These are phyloP conservation scores for Ogataea paradorogensis DNA, from an alignment of 805 yeast genomes.

Conservation along the genomic window DNA sequence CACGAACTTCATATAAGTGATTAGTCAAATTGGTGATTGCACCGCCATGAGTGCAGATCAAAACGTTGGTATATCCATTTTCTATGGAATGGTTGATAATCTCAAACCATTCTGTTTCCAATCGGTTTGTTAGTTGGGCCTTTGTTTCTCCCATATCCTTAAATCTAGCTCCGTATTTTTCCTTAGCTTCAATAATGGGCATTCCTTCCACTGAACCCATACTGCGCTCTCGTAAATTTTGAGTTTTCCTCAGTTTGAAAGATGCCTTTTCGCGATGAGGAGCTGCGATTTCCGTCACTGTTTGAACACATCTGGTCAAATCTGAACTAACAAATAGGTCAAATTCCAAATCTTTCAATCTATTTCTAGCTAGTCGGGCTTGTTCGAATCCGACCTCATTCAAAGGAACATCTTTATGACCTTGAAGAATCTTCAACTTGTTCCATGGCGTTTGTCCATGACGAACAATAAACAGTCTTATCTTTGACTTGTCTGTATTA, in stretches of 20 bases:
- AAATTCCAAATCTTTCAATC: conserved; percentile 38
- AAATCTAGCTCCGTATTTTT: conserved; percentile 53
- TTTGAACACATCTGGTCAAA: conserved; percentile 57
- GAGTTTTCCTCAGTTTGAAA: conserved; percentile 34
- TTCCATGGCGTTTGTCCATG: conserved; percentile 87
- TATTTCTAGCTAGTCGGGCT: conserved; percentile 51
- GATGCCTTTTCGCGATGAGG: conserved; percentile 18
- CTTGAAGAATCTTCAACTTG: conserved; percentile 67
- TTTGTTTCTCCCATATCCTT: conserved; percentile 65
- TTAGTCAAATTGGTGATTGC: conserved; percentile 61
- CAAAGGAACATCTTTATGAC: conserved; percentile 66
- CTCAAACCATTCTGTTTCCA: conserved; percentile 43
- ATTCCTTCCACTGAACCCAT: conserved; percentile 84
- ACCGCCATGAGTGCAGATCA: conserved; percentile 79
- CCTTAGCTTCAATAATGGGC: conserved; percentile 62
- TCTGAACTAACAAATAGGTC: conserved; percentile 54
- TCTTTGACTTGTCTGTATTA: conserved; percentile 17
- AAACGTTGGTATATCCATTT: conserved; percentile 44
- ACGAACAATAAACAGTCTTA: conserved; percentile 58
- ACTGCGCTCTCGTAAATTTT: conserved; percentile 60
- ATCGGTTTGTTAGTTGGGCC: conserved; percentile 44
- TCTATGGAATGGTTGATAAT: conserved; percentile 38
- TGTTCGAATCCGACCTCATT: conserved; percentile 62
- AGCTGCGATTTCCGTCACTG: conserved; percentile 44
- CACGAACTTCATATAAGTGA: conserved; percentile 42